These are phyloP conservation scores for Apophysomyces trapeziformis DNA, from an alignment of 371 early-diverging fungal genomes.

Conservation along the genomic window DNA sequence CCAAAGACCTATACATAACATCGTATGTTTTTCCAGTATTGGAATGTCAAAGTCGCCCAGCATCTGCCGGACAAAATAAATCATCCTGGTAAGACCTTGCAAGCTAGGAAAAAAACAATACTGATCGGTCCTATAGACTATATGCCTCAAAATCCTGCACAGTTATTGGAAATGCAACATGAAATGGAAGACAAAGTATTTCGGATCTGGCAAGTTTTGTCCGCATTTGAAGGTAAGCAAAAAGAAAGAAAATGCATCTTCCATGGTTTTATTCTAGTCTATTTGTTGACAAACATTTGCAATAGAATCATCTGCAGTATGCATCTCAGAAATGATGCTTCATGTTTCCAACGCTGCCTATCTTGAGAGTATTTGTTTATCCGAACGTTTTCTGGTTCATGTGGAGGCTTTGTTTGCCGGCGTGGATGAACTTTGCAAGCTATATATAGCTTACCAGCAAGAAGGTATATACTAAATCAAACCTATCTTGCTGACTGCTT, in stretches of 20 bases:
- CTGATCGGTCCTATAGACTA: conserved; percentile 10
- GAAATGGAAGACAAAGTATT: conserved; percentile 87
- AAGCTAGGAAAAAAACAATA: background rate
- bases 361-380: conserved; percentile 86
- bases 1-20: conserved; percentile 2
- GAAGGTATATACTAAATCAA: conserved; percentile 25
- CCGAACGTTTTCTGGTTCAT: conserved; percentile 89
- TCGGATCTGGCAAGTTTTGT: conserved; percentile 90
- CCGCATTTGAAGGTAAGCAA: conserved; percentile 80
- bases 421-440: conserved; percentile 66
- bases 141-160: conserved; percentile 6
- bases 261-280: background rate
- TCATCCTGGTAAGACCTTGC: conserved; percentile 13
- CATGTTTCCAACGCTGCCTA: conserved; percentile 92
- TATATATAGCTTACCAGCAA: conserved; percentile 40
- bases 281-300: background rate
- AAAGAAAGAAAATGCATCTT: background rate
- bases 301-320: conserved; percentile 92
- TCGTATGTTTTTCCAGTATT: conserved; percentile 43
- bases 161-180: conserved; percentile 51
- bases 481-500: conserved; percentile 11
- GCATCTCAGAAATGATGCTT: conserved; percentile 95
- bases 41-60: conserved; percentile 72
- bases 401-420: conserved; percentile 92
- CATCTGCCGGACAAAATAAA: conserved; percentile 16